Evolutionary conservation across 441 rosid genomes (phyloP).

Genomic region (Viola pubescens): DNA sequence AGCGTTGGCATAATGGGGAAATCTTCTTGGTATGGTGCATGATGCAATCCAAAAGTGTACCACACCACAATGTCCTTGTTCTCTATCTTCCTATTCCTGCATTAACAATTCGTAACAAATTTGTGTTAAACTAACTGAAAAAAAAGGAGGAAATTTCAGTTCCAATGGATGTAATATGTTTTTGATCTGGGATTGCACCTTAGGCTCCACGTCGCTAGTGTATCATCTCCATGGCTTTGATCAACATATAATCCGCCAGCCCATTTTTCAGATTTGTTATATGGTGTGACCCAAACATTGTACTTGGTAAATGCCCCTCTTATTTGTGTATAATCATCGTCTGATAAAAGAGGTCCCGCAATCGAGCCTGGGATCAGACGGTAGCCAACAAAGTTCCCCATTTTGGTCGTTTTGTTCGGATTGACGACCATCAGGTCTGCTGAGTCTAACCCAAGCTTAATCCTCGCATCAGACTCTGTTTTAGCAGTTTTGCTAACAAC

Average conservation of each 20-base stretch:
- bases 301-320: conserved; percentile 28
- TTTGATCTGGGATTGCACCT: conserved; percentile 2
- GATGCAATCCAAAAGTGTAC: conserved; percentile 44
- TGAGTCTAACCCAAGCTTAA: conserved; percentile 18
- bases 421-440: conserved; percentile 26
- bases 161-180: background rate
- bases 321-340: conserved; percentile 25
- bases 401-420: conserved; percentile 26
- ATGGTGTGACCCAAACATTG: conserved; percentile 29
- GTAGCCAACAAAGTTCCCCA: conserved; percentile 27
- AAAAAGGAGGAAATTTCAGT: background rate
- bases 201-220: conserved; percentile 18
- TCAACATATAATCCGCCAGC: conserved; percentile 23
- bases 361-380: conserved; percentile 21
- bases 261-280: conserved; percentile 33
- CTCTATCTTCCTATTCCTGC: conserved; percentile 37
- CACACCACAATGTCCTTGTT: conserved; percentile 37
- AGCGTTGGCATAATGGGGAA: conserved; percentile 38
- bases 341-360: conserved; percentile 14
- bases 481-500: conserved; percentile 23
- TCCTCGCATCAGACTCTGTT: conserved; percentile 27
- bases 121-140: too few relatives aligned
- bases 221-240: conserved; percentile 28
- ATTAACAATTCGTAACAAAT: background rate
- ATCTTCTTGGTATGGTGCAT: conserved; percentile 40